These are phyloP conservation scores for Monosporascus sp. DNA, from an alignment of 2,329 filamentous ascomycete species.

Conservation along the genomic window DNA sequence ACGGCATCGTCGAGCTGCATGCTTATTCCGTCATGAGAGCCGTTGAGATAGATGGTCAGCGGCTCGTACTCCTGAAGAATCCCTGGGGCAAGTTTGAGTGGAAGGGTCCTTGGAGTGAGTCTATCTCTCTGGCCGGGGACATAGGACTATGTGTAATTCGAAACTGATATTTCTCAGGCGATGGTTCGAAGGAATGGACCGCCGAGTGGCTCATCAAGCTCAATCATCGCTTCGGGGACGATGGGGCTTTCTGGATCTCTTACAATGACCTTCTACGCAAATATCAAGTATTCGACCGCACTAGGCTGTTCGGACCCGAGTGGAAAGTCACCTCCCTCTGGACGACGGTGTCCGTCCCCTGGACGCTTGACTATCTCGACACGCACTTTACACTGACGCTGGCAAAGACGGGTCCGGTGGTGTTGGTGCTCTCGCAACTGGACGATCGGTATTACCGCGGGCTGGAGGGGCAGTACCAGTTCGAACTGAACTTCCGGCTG, in stretches of 20 bases:
- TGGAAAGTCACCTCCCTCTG: conserved; percentile 45
- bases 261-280: conserved; percentile 55
- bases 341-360: conserved; percentile 49
- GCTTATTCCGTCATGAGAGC: conserved; percentile 57
- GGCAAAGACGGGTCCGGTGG: conserved; percentile 41
- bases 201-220: conserved; percentile 70
- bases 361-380: conserved; percentile 50
- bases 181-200: conserved; percentile 82
- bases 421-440: conserved; percentile 52
- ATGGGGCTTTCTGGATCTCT: conserved; percentile 61
- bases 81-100: conserved; percentile 80
- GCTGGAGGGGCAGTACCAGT: conserved; percentile 50
- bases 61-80: conserved; percentile 63
- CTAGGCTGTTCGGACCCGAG: conserved; percentile 50
- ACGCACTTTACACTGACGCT: conserved; percentile 48
- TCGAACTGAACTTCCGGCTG: conserved; percentile 48
- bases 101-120: conserved; percentile 67
- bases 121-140: neutral
- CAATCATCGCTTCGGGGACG: conserved; percentile 69
- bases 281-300: conserved; percentile 53
- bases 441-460: conserved; percentile 53
- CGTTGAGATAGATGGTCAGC: conserved; percentile 54
- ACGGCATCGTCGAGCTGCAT: conserved; percentile 53
- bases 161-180: conserved; percentile 34
- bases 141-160: neutral